phyloP scores from a whole-genome alignment of 148 eudicot species.

The Rhododendron ovatum region DNA sequence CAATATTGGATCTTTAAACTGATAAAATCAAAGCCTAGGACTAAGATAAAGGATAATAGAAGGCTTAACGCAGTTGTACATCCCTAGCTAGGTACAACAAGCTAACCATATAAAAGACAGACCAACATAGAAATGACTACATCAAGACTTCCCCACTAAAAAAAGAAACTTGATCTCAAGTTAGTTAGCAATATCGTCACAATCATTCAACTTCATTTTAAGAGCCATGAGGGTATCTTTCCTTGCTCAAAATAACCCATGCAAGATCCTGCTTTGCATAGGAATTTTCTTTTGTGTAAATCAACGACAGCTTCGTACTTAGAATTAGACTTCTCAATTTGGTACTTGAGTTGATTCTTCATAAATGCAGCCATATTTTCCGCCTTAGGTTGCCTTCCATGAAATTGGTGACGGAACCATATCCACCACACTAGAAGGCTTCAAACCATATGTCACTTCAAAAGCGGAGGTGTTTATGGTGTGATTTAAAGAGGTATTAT shows the following conservation, averaged over 20 bases:
- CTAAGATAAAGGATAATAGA: neutral
- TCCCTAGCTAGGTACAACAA: neutral
- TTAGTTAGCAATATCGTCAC: neutral
- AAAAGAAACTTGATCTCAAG: neutral
- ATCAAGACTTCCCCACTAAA: neutral
- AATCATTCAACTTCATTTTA: neutral
- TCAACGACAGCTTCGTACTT: neutral
- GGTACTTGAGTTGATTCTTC: neutral
- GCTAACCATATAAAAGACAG: neutral
- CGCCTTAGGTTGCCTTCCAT: neutral
- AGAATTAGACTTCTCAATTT: neutral
- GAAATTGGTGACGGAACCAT: neutral
- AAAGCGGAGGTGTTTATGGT: neutral
- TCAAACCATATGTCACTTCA: neutral
- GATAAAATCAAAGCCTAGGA: neutral
- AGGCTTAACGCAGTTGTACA: neutral
- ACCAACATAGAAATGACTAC: neutral
- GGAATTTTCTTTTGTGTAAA: neutral
- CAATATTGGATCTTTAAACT: neutral
- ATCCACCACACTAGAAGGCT: neutral
- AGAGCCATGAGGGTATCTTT: neutral
- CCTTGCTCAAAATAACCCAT: constrained; percentile 1
- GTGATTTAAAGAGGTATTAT: neutral
- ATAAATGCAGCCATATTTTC: neutral
- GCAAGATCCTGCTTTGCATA: neutral